Evolutionary conservation across 2,329 filamentous ascomycete genomes (phyloP).

Genomic region (Verticillium klebahnii): DNA sequence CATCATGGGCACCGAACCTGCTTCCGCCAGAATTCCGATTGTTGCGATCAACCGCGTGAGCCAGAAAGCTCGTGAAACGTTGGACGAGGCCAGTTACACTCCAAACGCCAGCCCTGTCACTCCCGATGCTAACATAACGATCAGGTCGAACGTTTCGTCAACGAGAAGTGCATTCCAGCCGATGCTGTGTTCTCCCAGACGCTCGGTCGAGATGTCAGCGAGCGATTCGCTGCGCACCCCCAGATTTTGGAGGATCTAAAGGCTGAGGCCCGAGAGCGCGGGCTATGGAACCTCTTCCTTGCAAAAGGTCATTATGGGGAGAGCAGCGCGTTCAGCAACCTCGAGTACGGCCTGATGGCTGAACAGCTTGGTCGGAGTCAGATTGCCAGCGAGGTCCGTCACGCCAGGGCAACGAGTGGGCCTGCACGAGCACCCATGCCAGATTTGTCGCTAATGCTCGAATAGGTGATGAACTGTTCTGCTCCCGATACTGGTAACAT

Average conservation of each 20-base stretch:
- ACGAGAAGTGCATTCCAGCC: slow-evolving; percentile 48
- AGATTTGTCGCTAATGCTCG: neutral
- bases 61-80: slow-evolving; percentile 74
- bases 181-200: slow-evolving; percentile 77
- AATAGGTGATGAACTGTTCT: slow-evolving; percentile 62
- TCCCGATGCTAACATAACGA: too few species aligned
- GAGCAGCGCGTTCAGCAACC: slow-evolving; percentile 87
- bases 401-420: slow-evolving; percentile 29
- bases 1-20: neutral
- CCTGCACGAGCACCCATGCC: neutral
- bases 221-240: slow-evolving; percentile 78
- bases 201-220: slow-evolving; percentile 70
- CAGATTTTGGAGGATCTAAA: slow-evolving; percentile 85
- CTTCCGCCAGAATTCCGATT: neutral
- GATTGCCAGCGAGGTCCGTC: slow-evolving; percentile 70
- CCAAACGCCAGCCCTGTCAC: neutral
- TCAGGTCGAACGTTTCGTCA: slow-evolving; percentile 5
- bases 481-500: slow-evolving; percentile 94
- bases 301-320: slow-evolving; percentile 93
- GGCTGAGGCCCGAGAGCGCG: slow-evolving; percentile 71
- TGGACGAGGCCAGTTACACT: slow-evolving; percentile 68
- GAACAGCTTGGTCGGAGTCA: slow-evolving; percentile 87
- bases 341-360: slow-evolving; percentile 97
- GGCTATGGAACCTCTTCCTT: slow-evolving; percentile 98
- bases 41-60: slow-evolving; percentile 58